Conservation (phyloP, 345 rosid genomes). For the Eucalyptus polyanthemos region DNA sequence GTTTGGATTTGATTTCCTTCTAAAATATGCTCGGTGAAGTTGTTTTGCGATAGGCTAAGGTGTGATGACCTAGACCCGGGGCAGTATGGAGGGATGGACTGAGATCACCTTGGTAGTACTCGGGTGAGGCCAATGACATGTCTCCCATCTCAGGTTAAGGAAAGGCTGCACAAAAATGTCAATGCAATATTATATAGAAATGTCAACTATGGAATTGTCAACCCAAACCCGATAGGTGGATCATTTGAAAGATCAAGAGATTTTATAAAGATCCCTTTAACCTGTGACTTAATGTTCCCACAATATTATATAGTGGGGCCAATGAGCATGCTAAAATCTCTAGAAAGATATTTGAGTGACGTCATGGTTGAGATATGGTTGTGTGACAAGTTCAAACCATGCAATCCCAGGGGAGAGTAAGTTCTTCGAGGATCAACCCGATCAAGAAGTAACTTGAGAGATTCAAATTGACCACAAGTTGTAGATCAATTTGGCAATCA, state of each 20-base stretch:
- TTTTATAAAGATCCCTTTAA: too few relatives aligned
- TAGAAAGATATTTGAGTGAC: too few relatives aligned
- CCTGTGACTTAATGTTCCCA: too few relatives aligned
- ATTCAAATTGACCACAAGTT: background rate
- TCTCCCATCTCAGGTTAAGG: too few relatives aligned
- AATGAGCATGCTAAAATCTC: too few relatives aligned
- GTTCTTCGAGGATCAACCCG: background rate
- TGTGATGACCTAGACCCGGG: too few relatives aligned
- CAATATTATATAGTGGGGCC: too few relatives aligned
- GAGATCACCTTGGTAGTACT: too few relatives aligned
- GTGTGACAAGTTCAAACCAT: background rate
- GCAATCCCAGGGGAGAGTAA: background rate
- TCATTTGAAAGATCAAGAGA: background rate
- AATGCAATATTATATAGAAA: background rate
- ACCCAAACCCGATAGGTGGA: background rate
- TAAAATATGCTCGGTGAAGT: background rate
- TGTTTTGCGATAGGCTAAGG: background rate
- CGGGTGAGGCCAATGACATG: too few relatives aligned
- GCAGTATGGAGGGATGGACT: too few relatives aligned
- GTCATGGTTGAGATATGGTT: background rate
- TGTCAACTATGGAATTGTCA: background rate
- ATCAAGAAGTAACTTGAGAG: background rate
- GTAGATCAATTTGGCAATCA: background rate
- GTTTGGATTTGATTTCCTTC: background rate
- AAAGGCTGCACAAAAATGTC: background rate